Evolutionary conservation across 2,329 filamentous ascomycete genomes (phyloP).

Genomic region (Apiospora rasikravindrae): DNA sequence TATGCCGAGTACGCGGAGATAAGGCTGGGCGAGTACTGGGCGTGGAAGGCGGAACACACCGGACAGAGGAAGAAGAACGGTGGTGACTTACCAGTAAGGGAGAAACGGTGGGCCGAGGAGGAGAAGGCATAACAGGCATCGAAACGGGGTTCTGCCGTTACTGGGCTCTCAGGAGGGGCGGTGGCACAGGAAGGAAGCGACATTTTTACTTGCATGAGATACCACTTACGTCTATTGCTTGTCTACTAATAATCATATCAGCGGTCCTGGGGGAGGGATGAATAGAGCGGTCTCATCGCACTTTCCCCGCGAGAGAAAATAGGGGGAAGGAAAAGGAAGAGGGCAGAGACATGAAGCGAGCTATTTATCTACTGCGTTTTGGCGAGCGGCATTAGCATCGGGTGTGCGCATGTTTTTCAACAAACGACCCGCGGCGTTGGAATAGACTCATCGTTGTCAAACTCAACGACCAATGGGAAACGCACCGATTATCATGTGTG

Average conservation of each 20-base stretch:
- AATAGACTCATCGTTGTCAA: slow-evolving; percentile 19
- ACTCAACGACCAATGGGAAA: slow-evolving; percentile 22
- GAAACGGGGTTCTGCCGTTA: neutral
- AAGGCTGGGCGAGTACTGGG: slow-evolving; percentile 89
- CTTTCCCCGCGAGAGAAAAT: neutral
- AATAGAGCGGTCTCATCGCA: neutral
- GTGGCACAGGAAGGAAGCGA: neutral
- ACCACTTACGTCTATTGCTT: slow-evolving; percentile 13
- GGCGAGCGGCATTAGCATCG: slow-evolving; percentile 13
- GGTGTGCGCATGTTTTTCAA: slow-evolving; percentile 19
- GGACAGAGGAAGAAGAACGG: slow-evolving; percentile 61
- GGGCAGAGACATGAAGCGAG: neutral
- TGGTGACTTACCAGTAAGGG: slow-evolving; percentile 63
- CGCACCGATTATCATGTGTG: neutral
- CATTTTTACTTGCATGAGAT: slow-evolving; percentile 16
- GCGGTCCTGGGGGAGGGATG: neutral
- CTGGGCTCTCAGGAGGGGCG: neutral
- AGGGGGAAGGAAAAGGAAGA: neutral
- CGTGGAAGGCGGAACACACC: slow-evolving; percentile 79
- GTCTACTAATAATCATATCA: neutral
- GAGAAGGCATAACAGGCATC: slow-evolving; percentile 35
- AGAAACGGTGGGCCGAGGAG: slow-evolving; percentile 76
- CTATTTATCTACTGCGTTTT: slow-evolving; percentile 16
- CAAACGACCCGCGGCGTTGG: slow-evolving; percentile 21
- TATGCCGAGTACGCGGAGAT: slow-evolving; percentile 90